Evolutionary conservation across 2,329 filamentous ascomycete species (phyloP), one percentile per base, ranked within the genome.

Genomic region (Penicillium sp.): DNA sequence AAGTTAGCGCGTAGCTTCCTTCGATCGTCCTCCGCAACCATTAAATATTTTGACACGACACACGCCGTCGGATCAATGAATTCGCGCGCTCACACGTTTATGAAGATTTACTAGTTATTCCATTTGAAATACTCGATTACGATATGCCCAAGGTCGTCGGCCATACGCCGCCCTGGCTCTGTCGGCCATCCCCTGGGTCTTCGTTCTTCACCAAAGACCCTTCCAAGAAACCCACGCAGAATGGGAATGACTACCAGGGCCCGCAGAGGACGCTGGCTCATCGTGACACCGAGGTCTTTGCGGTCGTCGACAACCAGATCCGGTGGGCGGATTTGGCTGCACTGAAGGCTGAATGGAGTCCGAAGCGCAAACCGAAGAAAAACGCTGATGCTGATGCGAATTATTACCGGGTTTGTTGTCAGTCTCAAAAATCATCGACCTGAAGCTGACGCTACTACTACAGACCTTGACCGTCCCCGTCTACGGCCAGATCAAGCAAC

Each of bases 81-180:
- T 35, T 9, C 28, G 28, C 28, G 28, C 7, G 35, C 16, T 40
- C 35, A 14, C 35, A 18, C 2, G 18, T 6, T n/a, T 16, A 40
- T 40, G 18, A 40, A 8, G 16, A 2, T 18, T 40, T 6, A 18
- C 7, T 40, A 18, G 18, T 14, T n/a, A n/a, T n/a, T 30, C 46
- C 21, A 1, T 24, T 47, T n/a, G n/a, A 30, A 18, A 2, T 16
- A 8, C 46, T 9, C 40, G 2, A 5, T 43, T 40, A 40, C 16
- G 74, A 69, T 58, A 97, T 97, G 93, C 90, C 91, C 38, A 91
- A 88, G 74, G 85, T 96, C 68, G 86, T 89, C 70, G 86, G 85
- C 71, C 93, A 91, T 74, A 92, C 90, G 67, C 91, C 93, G 56
- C 79, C 86, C 64, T 99, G 92, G 91, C 86, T 99, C 56, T 86